A percentile compares a stretch with the other conserved stretches of the same genome.
These are phyloP conservation scores for Myxozyma neotropica DNA, from an alignment of 805 yeast genomes.

Conservation along the genomic window DNA sequence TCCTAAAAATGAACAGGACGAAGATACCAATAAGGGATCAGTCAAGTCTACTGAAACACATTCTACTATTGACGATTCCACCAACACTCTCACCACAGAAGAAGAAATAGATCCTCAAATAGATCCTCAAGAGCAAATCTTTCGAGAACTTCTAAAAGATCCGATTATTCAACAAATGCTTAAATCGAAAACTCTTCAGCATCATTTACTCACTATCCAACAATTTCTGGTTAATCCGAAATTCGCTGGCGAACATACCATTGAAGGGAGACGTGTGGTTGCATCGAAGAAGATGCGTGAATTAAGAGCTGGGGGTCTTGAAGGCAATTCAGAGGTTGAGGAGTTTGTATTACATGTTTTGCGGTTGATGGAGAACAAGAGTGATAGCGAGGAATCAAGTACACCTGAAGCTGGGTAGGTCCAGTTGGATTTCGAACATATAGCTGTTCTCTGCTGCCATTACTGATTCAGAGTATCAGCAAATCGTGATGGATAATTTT, in stretches of 20 bases:
- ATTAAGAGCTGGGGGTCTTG: constrained; percentile 64
- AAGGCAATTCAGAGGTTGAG: constrained; percentile 68
- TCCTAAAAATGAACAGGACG: constrained; percentile 37
- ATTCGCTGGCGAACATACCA: constrained; percentile 52
- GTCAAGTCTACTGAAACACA: background rate
- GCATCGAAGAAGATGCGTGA: constrained; percentile 64
- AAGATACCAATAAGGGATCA: constrained; percentile 36
- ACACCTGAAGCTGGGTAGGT: background rate
- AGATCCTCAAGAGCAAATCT: background rate
- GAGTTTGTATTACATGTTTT: constrained; percentile 60
- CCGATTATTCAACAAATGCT: constrained; percentile 51
- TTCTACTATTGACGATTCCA: background rate
- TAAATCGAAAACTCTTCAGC: constrained; percentile 55
- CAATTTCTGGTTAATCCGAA: constrained; percentile 53
- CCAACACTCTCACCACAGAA: background rate
- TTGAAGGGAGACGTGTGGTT: constrained; percentile 59
- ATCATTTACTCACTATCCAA: constrained; percentile 56
- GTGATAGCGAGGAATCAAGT: background rate
- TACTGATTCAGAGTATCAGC: too few species aligned
- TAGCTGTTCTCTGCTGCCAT: background rate
- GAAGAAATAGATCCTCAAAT: too few species aligned
- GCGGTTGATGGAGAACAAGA: constrained; percentile 32
- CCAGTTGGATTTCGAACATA: too few species aligned
- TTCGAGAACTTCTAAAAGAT: constrained; percentile 46
- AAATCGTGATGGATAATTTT: too few species aligned